Evolutionary conservation across 2,329 filamentous ascomycete species (phyloP).

Genomic region (Colletotrichum falcatum): DNA sequence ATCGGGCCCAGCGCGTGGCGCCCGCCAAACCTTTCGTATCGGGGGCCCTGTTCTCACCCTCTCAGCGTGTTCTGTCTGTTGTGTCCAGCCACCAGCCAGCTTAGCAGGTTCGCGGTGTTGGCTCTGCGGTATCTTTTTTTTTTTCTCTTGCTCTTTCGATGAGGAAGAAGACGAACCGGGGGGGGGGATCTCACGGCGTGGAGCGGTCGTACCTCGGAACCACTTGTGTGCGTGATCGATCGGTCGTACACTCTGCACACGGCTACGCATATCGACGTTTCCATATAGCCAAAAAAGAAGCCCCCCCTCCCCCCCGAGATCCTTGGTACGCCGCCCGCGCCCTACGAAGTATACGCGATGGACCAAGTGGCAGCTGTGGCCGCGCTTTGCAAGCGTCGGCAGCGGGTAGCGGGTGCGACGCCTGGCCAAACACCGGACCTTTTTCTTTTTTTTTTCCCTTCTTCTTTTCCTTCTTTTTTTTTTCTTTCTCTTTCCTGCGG

Average conservation of each 20-base stretch:
- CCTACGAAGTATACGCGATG: neutral
- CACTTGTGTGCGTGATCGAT: slow-evolving; percentile 46
- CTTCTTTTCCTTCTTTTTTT: too few species aligned
- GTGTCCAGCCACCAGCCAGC: too few species aligned
- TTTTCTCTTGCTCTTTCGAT: too few species aligned
- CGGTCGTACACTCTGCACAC: neutral
- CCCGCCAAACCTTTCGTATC: slow-evolving; percentile 24
- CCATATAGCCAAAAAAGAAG: slow-evolving; percentile 9
- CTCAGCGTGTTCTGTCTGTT: slow-evolving; percentile 1
- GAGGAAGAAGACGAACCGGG: too few species aligned
- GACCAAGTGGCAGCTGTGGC: neutral
- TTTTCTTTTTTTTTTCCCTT: neutral
- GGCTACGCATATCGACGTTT: slow-evolving; percentile 41
- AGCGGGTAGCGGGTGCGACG: slow-evolving; percentile 8
- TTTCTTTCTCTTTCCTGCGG: too few species aligned
- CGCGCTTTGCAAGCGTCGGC: neutral
- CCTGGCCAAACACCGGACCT: slow-evolving; percentile 15
- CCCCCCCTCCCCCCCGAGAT: too few species aligned
- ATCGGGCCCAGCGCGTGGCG: slow-evolving; percentile 33
- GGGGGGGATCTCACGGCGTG: slow-evolving; percentile 16
- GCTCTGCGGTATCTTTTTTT: slow-evolving; percentile 35
- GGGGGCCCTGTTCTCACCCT: too few species aligned
- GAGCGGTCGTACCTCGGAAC: slow-evolving; percentile 49
- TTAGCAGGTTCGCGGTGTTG: too few species aligned
- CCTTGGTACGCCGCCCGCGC: neutral